Evolutionary conservation across 2,329 filamentous ascomycete genomes (phyloP), one percentile per base, ranked within the genome.

Genomic region (Mycosphaerelloides madeirae): DNA sequence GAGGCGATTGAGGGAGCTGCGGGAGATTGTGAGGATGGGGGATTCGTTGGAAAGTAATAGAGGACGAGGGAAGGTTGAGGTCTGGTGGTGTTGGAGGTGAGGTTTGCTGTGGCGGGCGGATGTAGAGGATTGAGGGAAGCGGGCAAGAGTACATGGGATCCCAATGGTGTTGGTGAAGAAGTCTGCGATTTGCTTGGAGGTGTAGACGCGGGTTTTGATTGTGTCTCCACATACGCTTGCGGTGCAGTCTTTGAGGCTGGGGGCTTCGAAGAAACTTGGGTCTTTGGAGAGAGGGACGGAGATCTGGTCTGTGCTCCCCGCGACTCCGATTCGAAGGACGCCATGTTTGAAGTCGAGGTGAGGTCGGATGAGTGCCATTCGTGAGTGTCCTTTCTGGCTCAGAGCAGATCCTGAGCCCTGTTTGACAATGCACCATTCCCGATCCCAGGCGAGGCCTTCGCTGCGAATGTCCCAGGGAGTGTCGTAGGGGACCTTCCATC

Each of bases 401-500:
- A 98, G 71, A 5, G 85, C 88, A 56, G 83, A 81, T 0, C 87
- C 85, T 1, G 90, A 94, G 33, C 87, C 89, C 60, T 83, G 79
- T 62, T 96, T 90, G 12, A 98, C 75, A 15, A 98, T 72, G 67
- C 91, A 97, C 91, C 93, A 98, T 70, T 97, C 91, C 49, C 93
- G 78, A 64, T 98, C 93, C 89, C 91, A 97, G 7, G 83, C 85
- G 2, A 98, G 73, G 0, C 93, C 93, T 68, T 96, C 89, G 6
- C 78, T 73, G 43, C 78, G 80, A 15, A 97, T 76, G 56, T 86
- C 81, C 93, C 93, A 98, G 12, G 73, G 61, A 6, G 69, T 70
- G 2, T 72, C 76, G 1, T 68, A 50, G 1, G 88, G 84, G 22
- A 97, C 74, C 29, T 72, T 71, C 63, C 85, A 95, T 1, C 86